Base-by-base conservation (phyloP, 1,139 yeast genomes). In the Sugiyamaella neomexicana region DNA sequence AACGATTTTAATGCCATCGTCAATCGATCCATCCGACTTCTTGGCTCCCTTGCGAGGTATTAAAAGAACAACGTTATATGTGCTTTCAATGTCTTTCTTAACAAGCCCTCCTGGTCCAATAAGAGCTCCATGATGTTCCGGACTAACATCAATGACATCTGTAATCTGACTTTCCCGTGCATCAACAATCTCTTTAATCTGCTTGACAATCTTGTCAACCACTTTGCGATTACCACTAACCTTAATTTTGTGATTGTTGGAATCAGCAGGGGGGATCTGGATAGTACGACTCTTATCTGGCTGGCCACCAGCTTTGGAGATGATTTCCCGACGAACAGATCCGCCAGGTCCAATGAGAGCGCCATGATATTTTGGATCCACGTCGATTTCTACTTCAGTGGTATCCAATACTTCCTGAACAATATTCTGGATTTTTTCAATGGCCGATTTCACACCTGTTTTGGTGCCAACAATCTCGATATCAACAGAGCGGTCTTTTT, bases 311-410 rank as follows among this genome's bases (percentile, higher is more conserved):
- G 97, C 96, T 56, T 81, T 80, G 55, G 80, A 68, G 58, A 91
- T 82, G 55, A 93, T 86, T 53, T 84, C 88, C 63, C 86, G 82
- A 76, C 88, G 82, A 38, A 79, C 81, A 37, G 85, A 76, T 54
- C 97, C 97, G 58, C 85, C 84, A 55, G 85, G 80, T 43, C 99
- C 99, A 64, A 91, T 83, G 64, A 93, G 77, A 59, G 80, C 81
- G 66, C 85, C 86, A 71, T 87, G 95, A 75, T 83, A 86, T 69
- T 86, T 83, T 54, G 89, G 86, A 63, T 87, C 86, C 57, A 95
- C 90, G 23, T 80, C 80, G 55, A 93, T 67, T 27, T 82, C 76
- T 58, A 80, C 80, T 34, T 84, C 79, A 41, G 82, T 78, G 57
- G 77, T 78, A 72, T 89, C 89, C 60, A 85, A 82, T 53, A 84